phyloP scores from a whole-genome alignment of 1,284 basidiomycete genomes.

The Pulveroboletus ridleyi region DNA sequence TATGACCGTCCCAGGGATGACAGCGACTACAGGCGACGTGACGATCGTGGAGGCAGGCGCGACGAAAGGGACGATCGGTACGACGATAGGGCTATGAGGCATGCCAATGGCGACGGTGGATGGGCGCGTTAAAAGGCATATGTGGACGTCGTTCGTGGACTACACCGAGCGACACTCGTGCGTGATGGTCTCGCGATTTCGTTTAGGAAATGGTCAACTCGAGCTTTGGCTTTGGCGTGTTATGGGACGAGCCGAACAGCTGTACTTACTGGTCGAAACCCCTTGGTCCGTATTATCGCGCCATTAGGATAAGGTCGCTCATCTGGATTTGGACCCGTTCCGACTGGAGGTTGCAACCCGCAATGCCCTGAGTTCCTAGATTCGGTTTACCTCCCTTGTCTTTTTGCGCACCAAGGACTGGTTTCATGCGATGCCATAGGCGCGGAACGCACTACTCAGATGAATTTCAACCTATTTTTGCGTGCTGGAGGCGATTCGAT shows the following conservation, averaged over 20 bases:
- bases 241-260: constrained; percentile 44
- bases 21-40: constrained; percentile 61
- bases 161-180: constrained; percentile 49
- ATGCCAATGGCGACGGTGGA: constrained; percentile 76
- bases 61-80: constrained; percentile 80
- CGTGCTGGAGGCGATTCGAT: constrained; percentile 16
- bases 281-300: constrained; percentile 42
- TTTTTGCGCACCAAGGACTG: constrained; percentile 22
- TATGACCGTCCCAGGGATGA: constrained; percentile 85
- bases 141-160: constrained; percentile 47
- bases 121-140: constrained; percentile 64
- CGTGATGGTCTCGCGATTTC: constrained; percentile 49
- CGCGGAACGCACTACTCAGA: constrained; percentile 11
- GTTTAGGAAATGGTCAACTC: constrained; percentile 46
- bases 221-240: constrained; percentile 45
- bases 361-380: constrained; percentile 31
- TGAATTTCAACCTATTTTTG: constrained; percentile 10
- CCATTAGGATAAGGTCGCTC: constrained; percentile 40
- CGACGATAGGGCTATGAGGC: constrained; percentile 74
- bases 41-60: constrained; percentile 67
- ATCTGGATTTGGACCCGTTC: constrained; percentile 36
- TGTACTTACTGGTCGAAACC: constrained; percentile 48
- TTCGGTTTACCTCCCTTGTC: constrained; percentile 13
- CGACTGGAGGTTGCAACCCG: constrained; percentile 22
- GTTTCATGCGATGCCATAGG: constrained; percentile 17